Base-by-base conservation (phyloP, 345 rosid genomes). In the Eucalyptus cloeziana region DNA sequence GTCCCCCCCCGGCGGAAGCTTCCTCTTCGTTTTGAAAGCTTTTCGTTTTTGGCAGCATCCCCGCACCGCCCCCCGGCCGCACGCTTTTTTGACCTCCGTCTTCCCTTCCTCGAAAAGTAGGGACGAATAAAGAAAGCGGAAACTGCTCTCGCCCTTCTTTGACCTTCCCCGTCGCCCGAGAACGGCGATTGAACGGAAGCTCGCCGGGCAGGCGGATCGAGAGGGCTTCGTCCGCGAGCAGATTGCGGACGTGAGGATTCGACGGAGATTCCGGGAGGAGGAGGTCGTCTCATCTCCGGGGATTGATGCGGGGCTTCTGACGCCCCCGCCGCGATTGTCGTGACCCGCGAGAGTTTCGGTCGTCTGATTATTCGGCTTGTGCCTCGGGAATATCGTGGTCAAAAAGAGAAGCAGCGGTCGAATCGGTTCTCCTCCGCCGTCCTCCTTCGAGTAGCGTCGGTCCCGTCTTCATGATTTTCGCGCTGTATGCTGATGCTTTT, bases 1-100 rank as follows among this genome's bases (percentile, higher is more conserved):
- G 94, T 89, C 49, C 90, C 92, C 92, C 37, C 90, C 92, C 40
- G n/a, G 25, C 47, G 17, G 87, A 51, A 52, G 87, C 87, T 54
- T 86, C 87, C 40, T 4, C 25, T 1, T 19, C 10, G 87, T 17
- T 56, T 13, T 5, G 8, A 8, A 17, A 11, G 10, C 4, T 13
- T 27, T 60, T 1, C 37, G 3, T 44, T 16, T 4, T 69, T 17
- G 44, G 83, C 47, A 21, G 83, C 7, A 60, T 60, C 67, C 19
- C 25, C 31, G 56, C 15, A 60, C 67, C 31, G 5, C 2, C 7
- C 62, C 5, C 27, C 13, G 13, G 19, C 80, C 81, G 79, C 40
- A 31, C 24, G 44, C 21, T 5, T 33, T 17, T 17, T n/a, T 64
- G 37, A 31, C 19, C 22, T 40, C 80, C 22, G 19, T 15, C 79